Base-by-base conservation (phyloP, 495 filamentous ascomycete species). In the Penicillium crystallinum region DNA sequence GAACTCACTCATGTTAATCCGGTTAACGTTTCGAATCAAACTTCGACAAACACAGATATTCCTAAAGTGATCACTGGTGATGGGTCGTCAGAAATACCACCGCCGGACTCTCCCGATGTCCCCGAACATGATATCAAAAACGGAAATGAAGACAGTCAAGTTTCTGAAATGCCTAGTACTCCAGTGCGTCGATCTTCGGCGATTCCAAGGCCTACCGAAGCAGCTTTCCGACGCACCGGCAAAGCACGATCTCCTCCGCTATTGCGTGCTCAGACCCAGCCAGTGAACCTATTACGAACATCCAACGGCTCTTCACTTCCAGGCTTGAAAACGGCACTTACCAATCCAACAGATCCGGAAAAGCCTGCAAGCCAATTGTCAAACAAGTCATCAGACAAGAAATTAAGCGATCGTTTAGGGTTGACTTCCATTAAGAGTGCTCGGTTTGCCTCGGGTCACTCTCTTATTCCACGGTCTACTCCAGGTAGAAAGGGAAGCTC, bases 381-480 rank as follows among this genome's bases (percentile, higher is more conserved):
- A 12, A 63, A 66, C 9, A 74, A 77, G 39, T 69, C 78, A 37
- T 65, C 72, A 2, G 90, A 93, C 35, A 91, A 86, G 64, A 90
- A 87, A 59, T 66, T 91, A 3, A 77, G 79, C 3, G 86, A 88
- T 31, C 78, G 86, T 34, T 66, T 91, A 18, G 78, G 80, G 2
- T 55, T 90, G 6, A 73, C 65, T 48, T 73, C 78, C 18, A 66
- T 90, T 23, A 87, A 89, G 59, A 66, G 70, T 57, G 74, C 76
- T 37, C 79, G 81, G 25, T 81, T 87, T 50, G 57, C 63, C n/a
- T 48, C 76, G 2, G 79, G 76, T 2, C 81, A 86, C 30, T 95
- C 92, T 6, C 77, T 90, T 27, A 97, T 99, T 52, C 95, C 95
- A 22, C 84, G 93, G 17, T 96, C 92, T 39, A 82, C 95, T 30